Base-by-base conservation (phyloP, 2,329 filamentous ascomycete genomes). In the Neofusicoccum laricinum region DNA sequence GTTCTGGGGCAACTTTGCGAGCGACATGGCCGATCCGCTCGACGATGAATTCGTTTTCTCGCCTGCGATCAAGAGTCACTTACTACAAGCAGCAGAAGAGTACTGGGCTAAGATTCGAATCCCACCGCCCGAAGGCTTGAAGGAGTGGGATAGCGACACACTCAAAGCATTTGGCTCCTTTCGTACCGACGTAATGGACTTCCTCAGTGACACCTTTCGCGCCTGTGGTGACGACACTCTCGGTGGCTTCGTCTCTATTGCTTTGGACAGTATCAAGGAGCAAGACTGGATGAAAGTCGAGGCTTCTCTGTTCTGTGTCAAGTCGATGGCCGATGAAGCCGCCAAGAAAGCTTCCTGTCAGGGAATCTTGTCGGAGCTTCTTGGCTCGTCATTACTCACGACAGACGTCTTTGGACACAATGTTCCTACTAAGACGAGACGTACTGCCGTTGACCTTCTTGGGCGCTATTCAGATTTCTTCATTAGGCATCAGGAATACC, bases 1-100 rank as follows among this genome's bases (percentile, higher is more conserved):
- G 70, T 94, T 95, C 73, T 95, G 92, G 91, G 89, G 86, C 17
- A 88, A 86, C 0, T 92, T 89, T 72, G 86, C 91, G 5, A 91
- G 93, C 75, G 85, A 86, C 12, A 82, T 80, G 88, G 80, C 85
- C 82, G 66, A 90, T 87, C 72, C 80, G 77, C 68, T 68, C 1
- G 68, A 76, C 64, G 66, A 71, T 0, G 75, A 70, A 25, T 77
- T 77, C 3, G 72, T 51, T 63, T 70, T 65, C 65, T 76, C 79
- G 4, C 76, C 79, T 2, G 69, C 76, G 6, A 92, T 89, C 88
- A 81, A 89, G 55, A 77, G 80, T 7, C 75, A 80, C 7, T 87
- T 89, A 1, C 84, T 88, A 68, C 82, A 86, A 67, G 88, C 86
- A 1, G 83, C 91, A 11, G 86, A 88, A 43, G 85, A 86, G 69